A percentile compares a stretch with the other conserved stretches of the same genome.
phyloP scores from a whole-genome alignment of 148 eudicot species.

The Drosera capensis region DNA sequence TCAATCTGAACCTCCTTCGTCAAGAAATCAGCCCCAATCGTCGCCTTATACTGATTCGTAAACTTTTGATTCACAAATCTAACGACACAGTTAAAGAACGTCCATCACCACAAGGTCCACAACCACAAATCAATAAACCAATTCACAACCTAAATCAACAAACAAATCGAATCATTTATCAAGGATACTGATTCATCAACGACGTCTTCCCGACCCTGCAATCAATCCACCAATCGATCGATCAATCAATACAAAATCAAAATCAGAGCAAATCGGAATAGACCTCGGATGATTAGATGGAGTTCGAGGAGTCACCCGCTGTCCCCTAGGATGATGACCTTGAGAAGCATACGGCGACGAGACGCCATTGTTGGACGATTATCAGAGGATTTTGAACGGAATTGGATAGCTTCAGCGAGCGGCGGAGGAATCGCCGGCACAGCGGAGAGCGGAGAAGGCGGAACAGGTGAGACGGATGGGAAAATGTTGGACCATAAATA shows the following conservation, averaged over 20 bases:
- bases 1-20: slow-evolving; percentile 72
- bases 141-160: not conserved
- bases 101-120: not conserved
- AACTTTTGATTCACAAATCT: slow-evolving; percentile 72
- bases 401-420: too few relatives aligned
- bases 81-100: slow-evolving; percentile 12
- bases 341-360: slow-evolving; percentile 55
- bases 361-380: slow-evolving; percentile 37
- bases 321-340: slow-evolving; percentile 78
- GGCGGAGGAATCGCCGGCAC: too few relatives aligned
- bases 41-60: slow-evolving; percentile 63
- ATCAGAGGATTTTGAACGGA: too few relatives aligned
- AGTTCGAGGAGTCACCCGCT: slow-evolving; percentile 36
- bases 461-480: too few relatives aligned
- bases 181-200: slow-evolving; percentile 74
- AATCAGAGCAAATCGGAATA: slow-evolving; percentile 1
- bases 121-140: not conserved
- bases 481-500: too few relatives aligned
- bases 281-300: not conserved
- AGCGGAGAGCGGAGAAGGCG: too few relatives aligned
- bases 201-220: slow-evolving; percentile 78
- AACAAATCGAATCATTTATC: not conserved
- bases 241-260: slow-evolving; percentile 1
- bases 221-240: slow-evolving; percentile 5
- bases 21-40: slow-evolving; percentile 80